A percentile compares a stretch with the other conserved stretches of the same genome.
Conservation (phyloP, 1,284 basidiomycete genomes). For the Dichomitus squalens region DNA sequence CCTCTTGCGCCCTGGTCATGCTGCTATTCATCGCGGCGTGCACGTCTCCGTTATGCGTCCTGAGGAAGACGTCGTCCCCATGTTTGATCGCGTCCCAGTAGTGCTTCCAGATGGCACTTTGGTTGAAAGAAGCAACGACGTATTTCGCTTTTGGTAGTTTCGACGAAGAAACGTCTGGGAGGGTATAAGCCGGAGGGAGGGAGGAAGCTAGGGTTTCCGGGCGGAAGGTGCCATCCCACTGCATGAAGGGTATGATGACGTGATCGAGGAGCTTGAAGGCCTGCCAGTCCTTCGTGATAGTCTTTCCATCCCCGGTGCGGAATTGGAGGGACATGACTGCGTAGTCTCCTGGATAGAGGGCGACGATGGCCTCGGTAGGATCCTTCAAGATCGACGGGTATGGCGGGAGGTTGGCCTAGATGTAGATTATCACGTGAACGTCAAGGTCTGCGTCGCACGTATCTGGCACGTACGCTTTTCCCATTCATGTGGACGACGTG, state of each 20-base stretch:
- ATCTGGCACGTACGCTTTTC: background rate
- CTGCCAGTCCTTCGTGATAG: background rate
- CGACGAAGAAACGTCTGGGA: background rate
- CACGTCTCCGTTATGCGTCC: background rate
- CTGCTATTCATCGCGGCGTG: background rate
- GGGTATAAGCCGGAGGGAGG: background rate
- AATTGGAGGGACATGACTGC: background rate
- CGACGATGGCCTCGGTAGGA: background rate
- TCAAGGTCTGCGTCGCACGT: too few relatives aligned
- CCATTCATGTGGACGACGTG: background rate
- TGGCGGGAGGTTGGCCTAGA: background rate
- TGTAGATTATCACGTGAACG: too few relatives aligned
- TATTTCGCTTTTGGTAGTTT: background rate
- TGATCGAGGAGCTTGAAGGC: background rate
- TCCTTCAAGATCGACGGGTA: background rate
- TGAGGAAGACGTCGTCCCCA: background rate
- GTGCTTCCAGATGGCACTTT: background rate
- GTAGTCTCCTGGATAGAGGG: background rate
- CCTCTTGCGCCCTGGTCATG: too few relatives aligned
- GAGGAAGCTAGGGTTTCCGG: background rate
- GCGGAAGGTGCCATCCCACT: background rate
- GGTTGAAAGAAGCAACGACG: background rate
- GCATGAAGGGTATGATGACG: background rate
- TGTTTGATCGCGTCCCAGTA: background rate
- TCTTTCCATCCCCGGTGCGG: constrained; percentile 2